phyloP scores from a whole-genome alignment of 441 rosid species.

The Croton laevigatus region DNA sequence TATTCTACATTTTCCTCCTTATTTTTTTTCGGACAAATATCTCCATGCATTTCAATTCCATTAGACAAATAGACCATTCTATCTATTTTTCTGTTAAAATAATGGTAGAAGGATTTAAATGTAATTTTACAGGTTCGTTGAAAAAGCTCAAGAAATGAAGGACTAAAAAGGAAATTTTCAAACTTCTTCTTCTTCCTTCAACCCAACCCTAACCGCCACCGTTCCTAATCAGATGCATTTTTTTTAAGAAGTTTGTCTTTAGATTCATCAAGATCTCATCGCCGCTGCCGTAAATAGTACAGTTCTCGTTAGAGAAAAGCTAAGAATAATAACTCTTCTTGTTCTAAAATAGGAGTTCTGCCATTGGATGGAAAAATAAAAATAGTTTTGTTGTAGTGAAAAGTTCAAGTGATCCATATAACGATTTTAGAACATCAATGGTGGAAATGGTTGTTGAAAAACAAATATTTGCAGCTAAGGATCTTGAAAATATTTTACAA shows the following conservation, averaged over 20 bases:
- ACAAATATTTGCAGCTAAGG: conserved; percentile 63
- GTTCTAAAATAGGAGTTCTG: conserved; percentile 23
- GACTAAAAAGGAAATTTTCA: no score
- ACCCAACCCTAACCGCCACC: no score
- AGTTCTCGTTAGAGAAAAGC: conserved; percentile 17
- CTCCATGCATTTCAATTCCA: no score
- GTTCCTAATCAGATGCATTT: conserved; percentile 51
- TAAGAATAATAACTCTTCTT: not conserved
- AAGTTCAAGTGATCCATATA: conserved; percentile 75
- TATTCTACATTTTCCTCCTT: no score
- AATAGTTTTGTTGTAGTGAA: conserved; percentile 91
- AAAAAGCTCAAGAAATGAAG: no score
- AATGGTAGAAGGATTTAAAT: no score
- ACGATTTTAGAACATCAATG: conserved; percentile 86
- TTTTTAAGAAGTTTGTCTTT: conserved; percentile 67
- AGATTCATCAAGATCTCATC: conserved; percentile 42
- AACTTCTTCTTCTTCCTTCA: no score
- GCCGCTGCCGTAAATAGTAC: conserved; percentile 15
- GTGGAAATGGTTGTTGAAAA: conserved; percentile 95
- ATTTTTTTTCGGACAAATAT: no score
- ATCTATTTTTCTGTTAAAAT: no score
- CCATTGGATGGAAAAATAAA: conserved; percentile 40
- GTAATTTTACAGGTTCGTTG: no score
- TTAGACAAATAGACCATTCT: no score
- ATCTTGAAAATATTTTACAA: conserved; percentile 69